A percentile compares a stretch with the other conserved stretches of the same genome.
These are phyloP conservation scores for Luffa acutangula DNA, from an alignment of 306 rosid genomes.

Conservation along the genomic window DNA sequence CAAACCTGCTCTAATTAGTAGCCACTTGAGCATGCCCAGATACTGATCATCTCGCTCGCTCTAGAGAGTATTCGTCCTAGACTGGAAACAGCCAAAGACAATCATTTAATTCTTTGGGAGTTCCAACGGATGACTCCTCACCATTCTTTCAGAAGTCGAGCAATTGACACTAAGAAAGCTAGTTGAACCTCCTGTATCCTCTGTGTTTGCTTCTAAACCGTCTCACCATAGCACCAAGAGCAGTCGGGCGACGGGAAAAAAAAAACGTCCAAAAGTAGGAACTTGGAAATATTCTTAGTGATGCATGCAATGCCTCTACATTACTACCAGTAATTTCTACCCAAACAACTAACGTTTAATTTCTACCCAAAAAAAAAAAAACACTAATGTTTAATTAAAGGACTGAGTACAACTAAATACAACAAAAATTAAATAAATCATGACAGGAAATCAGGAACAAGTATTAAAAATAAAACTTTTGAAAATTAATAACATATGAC, in stretches of 20 bases:
- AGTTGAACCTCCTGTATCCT: not conserved
- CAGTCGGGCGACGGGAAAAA: not conserved
- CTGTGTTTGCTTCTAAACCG: not conserved
- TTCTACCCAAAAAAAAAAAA: not conserved
- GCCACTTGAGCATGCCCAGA: not conserved
- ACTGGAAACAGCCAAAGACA: not conserved
- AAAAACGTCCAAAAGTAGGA: not conserved
- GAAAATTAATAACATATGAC: not conserved
- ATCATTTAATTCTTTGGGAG: not conserved
- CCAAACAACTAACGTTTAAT: not conserved
- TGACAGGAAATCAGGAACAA: not conserved
- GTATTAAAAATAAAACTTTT: not conserved
- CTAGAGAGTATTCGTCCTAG: not conserved
- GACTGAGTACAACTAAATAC: not conserved
- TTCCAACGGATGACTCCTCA: not conserved
- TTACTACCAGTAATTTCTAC: not conserved
- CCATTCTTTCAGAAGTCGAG: not conserved
- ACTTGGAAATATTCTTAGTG: not conserved
- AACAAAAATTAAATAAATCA: not conserved
- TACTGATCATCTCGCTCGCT: not conserved
- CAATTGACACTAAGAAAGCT: not conserved
- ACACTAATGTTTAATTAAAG: not conserved
- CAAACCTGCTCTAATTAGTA: not conserved
- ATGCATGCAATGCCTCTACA: not conserved
- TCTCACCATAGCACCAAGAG: not conserved